Evolutionary conservation across 2,329 filamentous ascomycete species (phyloP), one percentile per base, ranked within the genome.

Genomic region (Alternaria gaisen): DNA sequence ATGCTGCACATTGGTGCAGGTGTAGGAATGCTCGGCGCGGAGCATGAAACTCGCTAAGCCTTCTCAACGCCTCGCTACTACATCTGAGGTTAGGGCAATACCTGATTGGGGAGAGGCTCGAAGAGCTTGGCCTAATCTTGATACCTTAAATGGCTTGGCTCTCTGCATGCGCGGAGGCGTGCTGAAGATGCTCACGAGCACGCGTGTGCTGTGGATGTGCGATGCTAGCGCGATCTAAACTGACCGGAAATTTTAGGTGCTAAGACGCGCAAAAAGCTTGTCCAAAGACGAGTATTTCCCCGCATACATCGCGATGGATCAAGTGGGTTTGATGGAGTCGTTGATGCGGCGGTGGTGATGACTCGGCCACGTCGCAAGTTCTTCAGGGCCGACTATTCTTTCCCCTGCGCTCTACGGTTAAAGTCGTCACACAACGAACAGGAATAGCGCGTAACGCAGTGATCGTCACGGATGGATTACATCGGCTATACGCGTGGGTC

Each of bases 31-130:
- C 38, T 52, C 53, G 55, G 56, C 65, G 64, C 69, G 71, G 70
- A 69, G 53, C 26, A 48, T 70, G 65, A 75, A 77, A 76, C 73
- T 64, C 58, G 63, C 67, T 71, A 71, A 76, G 69, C 67, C 59
- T 63, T 64, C 44, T 48, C 30, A 41, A 69, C 41, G 56, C 46
- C 38, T 58, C 41, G 53, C 58, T 55, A 57, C 46, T 36, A 48
- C 44, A 28, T 44, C 43, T 52, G 41, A 56, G 56, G 61, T 42
- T 56, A 65, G 55, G 26, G 42, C 38, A 16, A 52, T 60, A 47
- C 61, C 54, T 20, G 12, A 55, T 60, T 38, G 26, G 44, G 46
- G n/a, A 41, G 44, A n/a, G 46, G 54, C 18, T 48, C 18, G 59
- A 60, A 48, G 56, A 60, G 62, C 67, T 71, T 69, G 68, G 64